Evolutionary conservation across 345 rosid species (phyloP).

Genomic region (Raphanus raphanistrum): DNA sequence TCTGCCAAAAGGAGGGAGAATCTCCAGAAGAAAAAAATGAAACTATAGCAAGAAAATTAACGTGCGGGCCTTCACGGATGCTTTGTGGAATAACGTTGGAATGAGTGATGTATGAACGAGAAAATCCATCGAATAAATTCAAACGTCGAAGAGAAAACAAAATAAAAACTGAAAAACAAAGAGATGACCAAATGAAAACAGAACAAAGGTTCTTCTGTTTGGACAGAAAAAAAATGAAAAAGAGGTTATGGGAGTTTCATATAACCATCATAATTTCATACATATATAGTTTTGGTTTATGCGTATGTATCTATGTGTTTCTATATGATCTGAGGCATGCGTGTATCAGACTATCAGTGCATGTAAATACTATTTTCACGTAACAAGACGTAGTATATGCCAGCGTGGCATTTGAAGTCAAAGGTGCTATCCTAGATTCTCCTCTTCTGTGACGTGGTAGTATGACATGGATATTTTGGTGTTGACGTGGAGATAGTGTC

Average conservation of each 20-base stretch:
- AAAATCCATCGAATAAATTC: constrained; percentile 32
- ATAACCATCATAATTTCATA: constrained; percentile 32
- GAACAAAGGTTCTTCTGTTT: constrained; percentile 33
- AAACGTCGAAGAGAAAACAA: constrained; percentile 12
- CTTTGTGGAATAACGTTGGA: constrained; percentile 24
- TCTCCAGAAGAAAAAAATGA: background rate
- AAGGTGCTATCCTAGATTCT: background rate
- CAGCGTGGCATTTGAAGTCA: constrained; percentile 23
- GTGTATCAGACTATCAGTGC: background rate
- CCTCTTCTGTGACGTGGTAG: background rate
- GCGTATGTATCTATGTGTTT: background rate
- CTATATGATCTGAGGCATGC: background rate
- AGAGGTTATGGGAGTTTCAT: constrained; percentile 40
- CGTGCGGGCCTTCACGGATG: constrained; percentile 2
- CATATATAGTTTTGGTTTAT: constrained; percentile 27
- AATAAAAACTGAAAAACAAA: constrained; percentile 24
- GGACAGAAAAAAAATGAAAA: constrained; percentile 23
- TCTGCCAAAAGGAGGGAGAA: constrained; percentile 11
- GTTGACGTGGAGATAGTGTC: constrained; percentile 9
- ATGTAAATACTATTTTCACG: background rate
- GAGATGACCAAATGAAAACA: constrained; percentile 2
- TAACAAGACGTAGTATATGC: constrained; percentile 4
- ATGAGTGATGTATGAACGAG: constrained; percentile 13
- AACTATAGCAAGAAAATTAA: constrained; percentile 9
- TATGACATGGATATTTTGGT: background rate